Evolutionary conservation across 2,329 filamentous ascomycete species (phyloP).

Genomic region (Monascus ruber): DNA sequence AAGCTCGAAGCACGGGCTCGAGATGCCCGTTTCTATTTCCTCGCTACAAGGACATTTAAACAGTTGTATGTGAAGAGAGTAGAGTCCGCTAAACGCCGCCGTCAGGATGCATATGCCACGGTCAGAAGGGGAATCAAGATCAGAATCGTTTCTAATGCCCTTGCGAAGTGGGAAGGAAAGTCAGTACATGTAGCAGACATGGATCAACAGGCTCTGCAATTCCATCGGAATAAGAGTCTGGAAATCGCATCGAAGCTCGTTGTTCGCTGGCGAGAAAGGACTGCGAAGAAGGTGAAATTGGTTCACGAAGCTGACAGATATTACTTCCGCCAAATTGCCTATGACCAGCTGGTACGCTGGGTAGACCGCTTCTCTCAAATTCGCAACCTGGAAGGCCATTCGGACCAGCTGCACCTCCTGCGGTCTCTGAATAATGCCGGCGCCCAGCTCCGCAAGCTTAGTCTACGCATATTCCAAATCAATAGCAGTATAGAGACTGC

Average conservation of each 20-base stretch:
- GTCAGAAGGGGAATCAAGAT: slow-evolving; percentile 44
- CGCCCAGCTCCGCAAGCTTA: slow-evolving; percentile 43
- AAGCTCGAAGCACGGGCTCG: slow-evolving; percentile 42
- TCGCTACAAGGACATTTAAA: slow-evolving; percentile 39
- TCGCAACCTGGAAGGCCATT: slow-evolving; percentile 32
- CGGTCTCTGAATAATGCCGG: slow-evolving; percentile 37
- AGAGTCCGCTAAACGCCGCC: slow-evolving; percentile 40
- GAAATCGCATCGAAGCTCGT: slow-evolving; percentile 25
- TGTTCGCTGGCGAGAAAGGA: slow-evolving; percentile 32
- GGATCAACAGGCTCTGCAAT: slow-evolving; percentile 28
- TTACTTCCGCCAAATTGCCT: slow-evolving; percentile 27
- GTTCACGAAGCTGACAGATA: slow-evolving; percentile 26
- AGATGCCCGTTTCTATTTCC: slow-evolving; percentile 47
- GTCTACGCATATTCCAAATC: slow-evolving; percentile 46
- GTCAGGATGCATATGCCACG: slow-evolving; percentile 45
- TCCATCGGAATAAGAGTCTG: slow-evolving; percentile 24
- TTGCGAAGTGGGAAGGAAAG: slow-evolving; percentile 29
- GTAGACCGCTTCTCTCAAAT: slow-evolving; percentile 21
- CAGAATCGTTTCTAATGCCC: slow-evolving; percentile 36
- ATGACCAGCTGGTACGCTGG: slow-evolving; percentile 27
- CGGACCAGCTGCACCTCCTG: slow-evolving; percentile 35
- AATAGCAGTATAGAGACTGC: slow-evolving; percentile 41
- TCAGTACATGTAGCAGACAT: slow-evolving; percentile 21
- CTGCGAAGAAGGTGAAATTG: slow-evolving; percentile 23
- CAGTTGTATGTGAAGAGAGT: slow-evolving; percentile 41